A percentile compares a stretch with the other conserved stretches of the same genome.
Evolutionary conservation across 805 yeast genomes (phyloP).

Genomic region (Candida coleopterorum): DNA sequence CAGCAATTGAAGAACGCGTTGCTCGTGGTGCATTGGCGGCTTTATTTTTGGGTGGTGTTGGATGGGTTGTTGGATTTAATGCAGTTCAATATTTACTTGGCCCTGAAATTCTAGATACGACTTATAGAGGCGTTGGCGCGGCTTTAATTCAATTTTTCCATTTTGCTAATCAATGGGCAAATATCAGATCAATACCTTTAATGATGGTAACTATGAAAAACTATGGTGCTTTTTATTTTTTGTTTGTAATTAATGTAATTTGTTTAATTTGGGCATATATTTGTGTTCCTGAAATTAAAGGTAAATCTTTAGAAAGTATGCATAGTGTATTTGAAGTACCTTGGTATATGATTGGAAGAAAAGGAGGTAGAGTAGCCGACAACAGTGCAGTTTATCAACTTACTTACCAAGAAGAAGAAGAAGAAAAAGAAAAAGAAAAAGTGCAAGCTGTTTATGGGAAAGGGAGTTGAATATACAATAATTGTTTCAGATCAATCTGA

Average conservation of each 20-base stretch:
- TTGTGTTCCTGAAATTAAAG: conserved; percentile 44
- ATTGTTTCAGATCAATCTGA: too few relatives aligned
- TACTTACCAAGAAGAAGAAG: neutral
- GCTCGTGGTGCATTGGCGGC: conserved; percentile 45
- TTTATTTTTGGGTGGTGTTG: conserved; percentile 43
- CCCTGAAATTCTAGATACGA: conserved; percentile 49
- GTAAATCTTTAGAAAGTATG: conserved; percentile 45
- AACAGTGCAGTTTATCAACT: conserved; percentile 14
- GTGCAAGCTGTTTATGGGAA: too few relatives aligned
- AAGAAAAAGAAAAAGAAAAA: neutral
- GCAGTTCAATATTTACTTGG: conserved; percentile 48
- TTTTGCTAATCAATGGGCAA: conserved; percentile 50
- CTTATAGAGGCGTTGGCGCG: conserved; percentile 44
- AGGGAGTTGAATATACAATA: too few relatives aligned
- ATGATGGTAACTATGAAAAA: conserved; percentile 41
- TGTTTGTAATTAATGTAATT: conserved; percentile 34
- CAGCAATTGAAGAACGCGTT: conserved; percentile 29
- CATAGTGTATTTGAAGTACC: conserved; percentile 46
- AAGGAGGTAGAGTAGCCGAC: conserved; percentile 24
- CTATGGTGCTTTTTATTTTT: conserved; percentile 48
- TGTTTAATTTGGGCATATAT: conserved; percentile 40
- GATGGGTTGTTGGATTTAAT: conserved; percentile 57
- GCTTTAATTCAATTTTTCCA: conserved; percentile 49
- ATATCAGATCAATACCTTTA: conserved; percentile 46
- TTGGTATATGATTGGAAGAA: conserved; percentile 54